Base-by-base conservation (phyloP, 73 alveolate species). In the Strombidium stylifer region DNA sequence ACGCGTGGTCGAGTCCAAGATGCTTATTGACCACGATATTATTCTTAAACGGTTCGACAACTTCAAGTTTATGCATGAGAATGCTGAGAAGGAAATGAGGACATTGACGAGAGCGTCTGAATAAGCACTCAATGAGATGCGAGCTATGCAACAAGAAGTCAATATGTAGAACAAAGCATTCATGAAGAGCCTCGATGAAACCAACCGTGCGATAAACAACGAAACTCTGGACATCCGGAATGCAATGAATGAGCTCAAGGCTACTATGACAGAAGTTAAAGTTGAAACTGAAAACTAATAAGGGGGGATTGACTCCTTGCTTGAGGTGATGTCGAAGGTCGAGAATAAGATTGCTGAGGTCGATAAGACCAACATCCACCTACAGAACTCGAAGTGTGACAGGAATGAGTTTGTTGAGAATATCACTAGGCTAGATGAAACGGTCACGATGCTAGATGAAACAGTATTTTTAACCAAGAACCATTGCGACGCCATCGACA, bases 181-280 rank as follows among this genome's bases (percentile, higher is more conserved):
- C 39, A 57, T 57, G 32, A 48, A 57, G 18, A 2, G 37, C n/a
- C 31, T 57, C 12, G 37, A 53, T 6, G 10, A 10, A 10, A 15
- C 11, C 45, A 10, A 57, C 25, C 36, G 21, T 23, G 28, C 32
- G 37, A 6, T 32, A 8, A 24, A 35, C 10, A 36, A 57, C n/a
- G 28, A 57, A 35, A 35, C 21, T n/a, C 57, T 35, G 18, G 40
- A 35, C 32, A 20, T 57, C 40, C 32, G 72, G 37, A 56, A 57
- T 35, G 37, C 23, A 35, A 57, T 23, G 5, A 7, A 42, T 7
- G 39, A 32, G 20, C 14, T 57, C 18, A 56, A 57, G 32, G 32
- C 12, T 36, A 2, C 8, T 5, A 41, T 57, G 12, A 57, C 32
- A 15, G 25, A 15, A 2, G 37, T 35, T 18, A 57, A 53, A 16